These are phyloP conservation scores for Paraconiothyrium sp. DNA, from an alignment of 2,329 filamentous ascomycete genomes.

Conservation along the genomic window DNA sequence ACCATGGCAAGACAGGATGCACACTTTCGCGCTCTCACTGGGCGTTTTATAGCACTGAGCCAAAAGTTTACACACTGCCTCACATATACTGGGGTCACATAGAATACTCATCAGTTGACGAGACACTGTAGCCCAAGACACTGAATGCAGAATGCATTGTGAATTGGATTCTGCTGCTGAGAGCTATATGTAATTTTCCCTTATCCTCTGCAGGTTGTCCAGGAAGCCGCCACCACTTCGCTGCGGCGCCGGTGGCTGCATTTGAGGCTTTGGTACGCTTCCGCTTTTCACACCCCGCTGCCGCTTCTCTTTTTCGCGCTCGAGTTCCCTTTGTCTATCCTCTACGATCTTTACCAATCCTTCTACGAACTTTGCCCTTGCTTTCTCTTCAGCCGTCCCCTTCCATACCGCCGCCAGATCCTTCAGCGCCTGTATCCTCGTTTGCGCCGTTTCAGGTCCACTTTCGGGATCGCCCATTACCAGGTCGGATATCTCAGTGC, in stretches of 20 bases:
- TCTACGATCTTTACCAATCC: slow-evolving; percentile 82
- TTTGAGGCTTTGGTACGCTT: slow-evolving; percentile 30
- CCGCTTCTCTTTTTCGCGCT: slow-evolving; percentile 46
- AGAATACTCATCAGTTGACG: no score
- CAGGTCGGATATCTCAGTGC: slow-evolving; percentile 75
- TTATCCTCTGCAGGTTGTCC: slow-evolving; percentile 51
- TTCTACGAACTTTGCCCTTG: slow-evolving; percentile 82
- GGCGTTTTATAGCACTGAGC: no score
- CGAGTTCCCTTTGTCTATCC: slow-evolving; percentile 66
- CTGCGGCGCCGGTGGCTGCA: slow-evolving; percentile 27
- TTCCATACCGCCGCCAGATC: slow-evolving; percentile 85
- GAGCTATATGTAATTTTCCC: slow-evolving; percentile 31
- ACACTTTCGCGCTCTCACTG: no score
- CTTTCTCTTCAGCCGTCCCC: slow-evolving; percentile 94
- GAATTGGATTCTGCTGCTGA: background rate
- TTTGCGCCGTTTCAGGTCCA: slow-evolving; percentile 77
- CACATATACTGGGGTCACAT: no score
- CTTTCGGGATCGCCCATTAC: slow-evolving; percentile 64
- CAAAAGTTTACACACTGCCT: no score
- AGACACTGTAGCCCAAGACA: background rate
- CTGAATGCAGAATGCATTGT: background rate
- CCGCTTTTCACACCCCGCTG: slow-evolving; percentile 35
- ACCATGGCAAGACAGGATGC: no score
- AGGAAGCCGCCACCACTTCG: slow-evolving; percentile 46
- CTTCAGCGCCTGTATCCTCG: slow-evolving; percentile 79